Base-by-base conservation (phyloP, 495 filamentous ascomycete species). In the Neurospora sp. region DNA sequence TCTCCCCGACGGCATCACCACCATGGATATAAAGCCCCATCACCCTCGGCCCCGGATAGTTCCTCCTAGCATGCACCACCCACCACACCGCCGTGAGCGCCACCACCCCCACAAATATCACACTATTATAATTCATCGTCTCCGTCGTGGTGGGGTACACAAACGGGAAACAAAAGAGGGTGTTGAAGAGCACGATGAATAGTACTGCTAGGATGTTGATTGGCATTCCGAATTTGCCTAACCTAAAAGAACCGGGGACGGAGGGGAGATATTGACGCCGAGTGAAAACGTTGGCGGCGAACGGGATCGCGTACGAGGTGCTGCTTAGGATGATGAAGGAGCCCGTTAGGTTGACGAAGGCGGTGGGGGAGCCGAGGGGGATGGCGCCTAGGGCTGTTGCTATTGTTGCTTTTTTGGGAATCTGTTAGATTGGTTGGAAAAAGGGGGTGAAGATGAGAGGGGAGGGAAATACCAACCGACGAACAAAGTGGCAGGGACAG, bases 261-360 rank as follows among this genome's bases (percentile, higher is more conserved):
- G 85, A 85, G 11, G 86, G 84, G 59, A 95, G 88, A 19, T 89
- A 86, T 28, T 85, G 84, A 2, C 93, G 85, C 0, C 89, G 82
- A 0, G 89, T 90, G 21, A 93, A 77, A 8, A 96, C 75, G 77
- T 96, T 90, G 1, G 92, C 92, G 42, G 90, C 84, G 76, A 97
- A 93, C 19, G 92, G 92, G 70, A 90, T 87, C 48, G 91, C 86
- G 76, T 96, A 97, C 0, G 90, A 93, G 4, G 90, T 80, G 4
- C 89, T 91, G 36, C 89, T 89, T 17, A 95, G 85, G 73, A 94
- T 88, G 76, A 94, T 89, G 78, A 93, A 95, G 0, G 86, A 89
- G 3, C 90, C 91, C 2, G 93, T 89, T 7, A 96, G 87, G 73
- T 91, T 91, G 43, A 86, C 85, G 84, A 97, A 97, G 0, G 93